These are phyloP conservation scores for Rhodotorula mucilaginosa DNA, from an alignment of 1,284 basidiomycete species.

Conservation along the genomic window DNA sequence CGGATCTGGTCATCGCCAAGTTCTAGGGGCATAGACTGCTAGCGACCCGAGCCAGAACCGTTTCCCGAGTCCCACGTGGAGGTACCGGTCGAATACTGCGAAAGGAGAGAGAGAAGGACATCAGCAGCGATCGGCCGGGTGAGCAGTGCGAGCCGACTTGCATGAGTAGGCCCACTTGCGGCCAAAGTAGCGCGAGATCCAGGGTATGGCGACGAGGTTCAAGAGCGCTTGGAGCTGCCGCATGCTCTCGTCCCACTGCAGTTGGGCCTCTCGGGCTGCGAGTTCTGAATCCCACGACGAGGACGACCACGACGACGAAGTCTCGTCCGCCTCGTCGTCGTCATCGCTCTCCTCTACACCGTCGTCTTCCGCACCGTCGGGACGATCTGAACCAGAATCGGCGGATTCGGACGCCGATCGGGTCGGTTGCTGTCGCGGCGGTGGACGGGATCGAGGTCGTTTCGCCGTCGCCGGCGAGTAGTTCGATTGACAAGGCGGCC, in stretches of 20 bases:
- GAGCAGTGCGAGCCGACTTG: neutral
- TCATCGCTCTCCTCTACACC: too few relatives aligned
- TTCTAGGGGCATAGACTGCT: neutral
- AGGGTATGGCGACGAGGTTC: constrained; percentile 35
- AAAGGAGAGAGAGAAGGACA: too few relatives aligned
- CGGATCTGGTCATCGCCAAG: constrained; percentile 1
- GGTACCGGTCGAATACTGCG: constrained; percentile 34
- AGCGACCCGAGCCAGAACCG: constrained; percentile 27
- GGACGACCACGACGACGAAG: neutral
- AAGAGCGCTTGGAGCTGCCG: constrained; percentile 28
- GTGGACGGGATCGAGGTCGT: neutral
- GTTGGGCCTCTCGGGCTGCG: constrained; percentile 23
- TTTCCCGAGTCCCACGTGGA: constrained; percentile 21
- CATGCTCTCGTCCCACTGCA: constrained; percentile 37
- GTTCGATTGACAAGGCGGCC: neutral
- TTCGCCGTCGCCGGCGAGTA: neutral
- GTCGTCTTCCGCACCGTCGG: too few relatives aligned
- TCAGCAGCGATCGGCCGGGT: too few relatives aligned
- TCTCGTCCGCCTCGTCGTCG: neutral
- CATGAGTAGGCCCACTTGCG: constrained; percentile 34
- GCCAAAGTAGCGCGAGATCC: constrained; percentile 28
- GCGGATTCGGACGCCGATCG: neutral
- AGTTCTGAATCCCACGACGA: constrained; percentile 23
- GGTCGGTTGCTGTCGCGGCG: neutral
- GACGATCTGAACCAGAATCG: neutral